Conservation (phyloP, 2,329 filamentous ascomycete genomes). For the Orbilia quercus region DNA sequence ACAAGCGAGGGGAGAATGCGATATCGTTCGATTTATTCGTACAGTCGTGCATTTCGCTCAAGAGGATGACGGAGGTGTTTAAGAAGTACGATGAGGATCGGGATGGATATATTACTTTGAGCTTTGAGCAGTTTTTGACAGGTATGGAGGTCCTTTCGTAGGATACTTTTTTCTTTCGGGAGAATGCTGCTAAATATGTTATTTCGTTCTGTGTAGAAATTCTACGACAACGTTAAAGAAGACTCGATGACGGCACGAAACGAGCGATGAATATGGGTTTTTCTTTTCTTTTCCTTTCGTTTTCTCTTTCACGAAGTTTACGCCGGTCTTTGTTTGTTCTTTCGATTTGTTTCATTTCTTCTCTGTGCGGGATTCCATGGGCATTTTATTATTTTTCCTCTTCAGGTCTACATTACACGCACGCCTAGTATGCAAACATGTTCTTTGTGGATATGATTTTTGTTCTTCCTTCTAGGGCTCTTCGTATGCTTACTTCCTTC, state of each 20-base stretch:
- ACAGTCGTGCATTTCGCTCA: slow-evolving; percentile 94
- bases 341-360: background rate
- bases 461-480: slow-evolving; percentile 6
- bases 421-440: no score
- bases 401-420: background rate
- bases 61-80: slow-evolving; percentile 99
- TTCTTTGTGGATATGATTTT: background rate
- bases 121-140: slow-evolving; percentile 77
- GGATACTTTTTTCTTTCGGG: background rate
- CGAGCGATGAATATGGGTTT: slow-evolving; percentile 10
- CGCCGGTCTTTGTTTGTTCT: slow-evolving; percentile 1
- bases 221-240: slow-evolving; percentile 57
- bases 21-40: slow-evolving; percentile 88
- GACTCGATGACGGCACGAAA: slow-evolving; percentile 4
- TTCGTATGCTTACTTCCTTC: slow-evolving; percentile 8
- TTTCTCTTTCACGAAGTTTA: slow-evolving; percentile 17
- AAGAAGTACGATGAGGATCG: slow-evolving; percentile 98
- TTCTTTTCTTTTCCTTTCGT: background rate
- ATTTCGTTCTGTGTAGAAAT: slow-evolving; percentile 54
- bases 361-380: slow-evolving; percentile 10
- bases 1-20: slow-evolving; percentile 70
- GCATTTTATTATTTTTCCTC: slow-evolving; percentile 13
- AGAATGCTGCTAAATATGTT: slow-evolving; percentile 2
- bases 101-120: slow-evolving; percentile 88
- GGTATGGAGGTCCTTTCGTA: background rate